Conservation (phyloP, 352 stramenopile species). For the Globisporangium apiculatum region DNA sequence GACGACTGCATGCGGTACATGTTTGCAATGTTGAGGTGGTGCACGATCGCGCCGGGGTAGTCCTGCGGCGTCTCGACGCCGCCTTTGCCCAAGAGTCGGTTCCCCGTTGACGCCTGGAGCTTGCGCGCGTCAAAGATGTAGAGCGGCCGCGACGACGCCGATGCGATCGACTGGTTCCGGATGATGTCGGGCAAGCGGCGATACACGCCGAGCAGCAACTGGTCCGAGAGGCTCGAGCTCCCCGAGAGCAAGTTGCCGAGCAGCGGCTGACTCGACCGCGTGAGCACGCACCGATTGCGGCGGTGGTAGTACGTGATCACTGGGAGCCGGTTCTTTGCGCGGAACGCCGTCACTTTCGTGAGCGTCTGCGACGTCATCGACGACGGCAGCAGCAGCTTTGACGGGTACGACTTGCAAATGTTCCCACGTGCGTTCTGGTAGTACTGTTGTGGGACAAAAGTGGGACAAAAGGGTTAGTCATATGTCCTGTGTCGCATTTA, state of each 20-base stretch:
- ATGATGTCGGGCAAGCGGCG: conserved; percentile 79
- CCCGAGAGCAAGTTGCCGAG: conserved; percentile 67
- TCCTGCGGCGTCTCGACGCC: conserved; percentile 84
- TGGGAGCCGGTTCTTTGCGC: conserved; percentile 79
- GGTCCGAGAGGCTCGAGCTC: conserved; percentile 66
- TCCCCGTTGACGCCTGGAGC: conserved; percentile 85
- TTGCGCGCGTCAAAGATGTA: conserved; percentile 91
- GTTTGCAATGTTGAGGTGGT: conserved; percentile 89
- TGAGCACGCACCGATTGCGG: conserved; percentile 70
- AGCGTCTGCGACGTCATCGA: conserved; percentile 63
- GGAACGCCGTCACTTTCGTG: conserved; percentile 70
- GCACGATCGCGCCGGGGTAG: conserved; percentile 68
- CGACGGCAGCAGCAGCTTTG: conserved; percentile 66
- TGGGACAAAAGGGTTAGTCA: too few relatives aligned
- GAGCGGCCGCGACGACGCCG: conserved; percentile 55
- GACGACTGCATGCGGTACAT: conserved; percentile 91
- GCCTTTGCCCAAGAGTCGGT: conserved; percentile 88
- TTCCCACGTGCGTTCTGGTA: conserved; percentile 76
- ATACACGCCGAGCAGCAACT: conserved; percentile 67
- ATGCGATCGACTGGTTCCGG: conserved; percentile 56
- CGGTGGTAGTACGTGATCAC: conserved; percentile 84
- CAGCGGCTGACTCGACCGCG: conserved; percentile 77
- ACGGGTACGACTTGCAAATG: conserved; percentile 81
- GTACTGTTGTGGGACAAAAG: conserved; percentile 22
- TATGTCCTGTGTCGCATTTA: too few relatives aligned